A percentile compares a stretch with the other conserved stretches of the same genome.
Conservation (phyloP, 2,329 filamentous ascomycete species). For the Magnaporthiopsis rhizophila region DNA sequence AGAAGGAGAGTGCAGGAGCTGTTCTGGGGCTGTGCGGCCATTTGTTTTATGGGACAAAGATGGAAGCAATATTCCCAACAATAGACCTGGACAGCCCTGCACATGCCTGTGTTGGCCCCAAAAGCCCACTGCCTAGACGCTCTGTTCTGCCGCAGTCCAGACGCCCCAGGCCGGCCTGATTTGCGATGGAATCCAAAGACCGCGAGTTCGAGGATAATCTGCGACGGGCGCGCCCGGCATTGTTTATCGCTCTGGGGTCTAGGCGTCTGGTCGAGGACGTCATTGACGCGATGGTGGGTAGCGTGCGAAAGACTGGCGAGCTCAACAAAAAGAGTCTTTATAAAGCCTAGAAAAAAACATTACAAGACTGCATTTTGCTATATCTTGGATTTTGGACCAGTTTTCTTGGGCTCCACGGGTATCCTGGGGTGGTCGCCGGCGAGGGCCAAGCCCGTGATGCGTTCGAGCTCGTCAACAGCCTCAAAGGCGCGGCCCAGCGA, state of each 20-base stretch:
- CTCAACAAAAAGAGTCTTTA: not conserved
- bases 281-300: not conserved
- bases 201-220: not conserved
- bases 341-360: not conserved
- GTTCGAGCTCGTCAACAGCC: constrained; percentile 76
- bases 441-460: constrained; percentile 59
- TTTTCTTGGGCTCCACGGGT: constrained; percentile 31
- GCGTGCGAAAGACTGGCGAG: not conserved
- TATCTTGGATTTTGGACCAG: constrained; percentile 33
- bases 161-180: not conserved
- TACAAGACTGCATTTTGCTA: constrained; percentile 14
- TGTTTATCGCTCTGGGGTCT: not conserved
- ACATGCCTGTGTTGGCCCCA: not conserved
- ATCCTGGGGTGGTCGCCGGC: constrained; percentile 46
- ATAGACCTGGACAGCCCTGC: too few relatives aligned
- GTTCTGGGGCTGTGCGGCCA: not conserved
- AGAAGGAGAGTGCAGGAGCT: not conserved
- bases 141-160: not conserved
- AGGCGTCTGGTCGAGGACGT: not conserved
- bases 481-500: constrained; percentile 67
- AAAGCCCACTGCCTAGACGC: not conserved
- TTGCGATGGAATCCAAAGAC: not conserved
- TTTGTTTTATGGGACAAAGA: not conserved
- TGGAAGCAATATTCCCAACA: not conserved
- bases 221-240: not conserved